Evolutionary conservation across 2,329 filamentous ascomycete genomes (phyloP).

Genomic region (Plenodomus lindquistii): DNA sequence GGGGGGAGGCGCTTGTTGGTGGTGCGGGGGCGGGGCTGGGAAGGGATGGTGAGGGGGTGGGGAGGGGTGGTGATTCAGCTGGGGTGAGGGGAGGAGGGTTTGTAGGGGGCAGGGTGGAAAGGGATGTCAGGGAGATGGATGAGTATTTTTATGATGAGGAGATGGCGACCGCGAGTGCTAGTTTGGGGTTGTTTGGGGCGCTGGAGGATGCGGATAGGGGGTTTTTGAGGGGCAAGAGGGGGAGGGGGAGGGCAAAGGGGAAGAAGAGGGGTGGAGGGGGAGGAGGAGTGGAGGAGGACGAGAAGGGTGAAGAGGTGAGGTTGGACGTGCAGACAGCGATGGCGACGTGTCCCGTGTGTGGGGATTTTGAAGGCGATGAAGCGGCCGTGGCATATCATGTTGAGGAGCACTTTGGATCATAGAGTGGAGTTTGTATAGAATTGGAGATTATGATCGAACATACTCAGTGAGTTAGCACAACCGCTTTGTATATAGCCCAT

Average conservation of each 20-base stretch:
- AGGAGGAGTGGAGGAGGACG: not conserved
- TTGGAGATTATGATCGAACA: not conserved
- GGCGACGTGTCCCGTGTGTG: conserved; percentile 66
- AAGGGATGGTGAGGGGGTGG: conserved; percentile 26
- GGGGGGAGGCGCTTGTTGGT: conserved; percentile 32
- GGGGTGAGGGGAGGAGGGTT: conserved; percentile 7
- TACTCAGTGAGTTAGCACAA: not conserved
- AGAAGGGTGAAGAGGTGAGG: conserved; percentile 18
- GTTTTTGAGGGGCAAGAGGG: conserved; percentile 29
- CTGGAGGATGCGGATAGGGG: conserved; percentile 33
- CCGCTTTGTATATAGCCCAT: not conserved
- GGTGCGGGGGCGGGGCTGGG: conserved; percentile 28
- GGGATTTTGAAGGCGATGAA: conserved; percentile 69
- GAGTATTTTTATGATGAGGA: conserved; percentile 37
- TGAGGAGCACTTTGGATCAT: conserved; percentile 56
- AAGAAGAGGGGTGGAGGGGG: not conserved
- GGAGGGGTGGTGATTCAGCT: conserved; percentile 1
- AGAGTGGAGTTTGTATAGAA: conserved; percentile 2
- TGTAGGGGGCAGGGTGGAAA: conserved; percentile 22
- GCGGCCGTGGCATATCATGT: conserved; percentile 70
- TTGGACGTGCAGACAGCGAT: not conserved
- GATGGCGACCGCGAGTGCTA: conserved; percentile 3
- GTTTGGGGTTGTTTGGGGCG: conserved; percentile 24
- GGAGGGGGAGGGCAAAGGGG: conserved; percentile 8
- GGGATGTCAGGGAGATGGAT: conserved; percentile 34